Evolutionary conservation across 306 rosid genomes (phyloP).

Genomic region (Luffa aegyptiaca): DNA sequence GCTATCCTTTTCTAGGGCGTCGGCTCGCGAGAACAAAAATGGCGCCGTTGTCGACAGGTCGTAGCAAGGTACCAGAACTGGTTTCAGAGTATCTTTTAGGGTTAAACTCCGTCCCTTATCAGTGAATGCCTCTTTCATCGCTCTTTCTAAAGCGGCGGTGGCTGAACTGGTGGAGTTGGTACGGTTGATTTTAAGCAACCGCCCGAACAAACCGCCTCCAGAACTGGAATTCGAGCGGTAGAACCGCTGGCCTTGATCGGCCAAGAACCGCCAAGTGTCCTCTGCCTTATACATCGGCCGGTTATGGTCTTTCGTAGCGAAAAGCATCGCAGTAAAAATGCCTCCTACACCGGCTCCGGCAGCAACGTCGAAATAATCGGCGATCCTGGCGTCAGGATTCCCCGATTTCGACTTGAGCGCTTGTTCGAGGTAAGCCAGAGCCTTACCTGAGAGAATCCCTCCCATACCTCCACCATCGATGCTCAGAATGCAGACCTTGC

Average conservation of each 20-base stretch:
- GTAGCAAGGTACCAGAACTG: conserved; percentile 84
- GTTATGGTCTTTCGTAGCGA: conserved; percentile 51
- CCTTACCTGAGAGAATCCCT: conserved; percentile 87
- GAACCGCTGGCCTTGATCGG: conserved; percentile 58
- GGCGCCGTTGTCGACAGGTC: conserved; percentile 93
- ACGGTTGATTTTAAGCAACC: conserved; percentile 24
- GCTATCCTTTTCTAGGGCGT: conserved; percentile 87
- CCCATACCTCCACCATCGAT: conserved; percentile 95
- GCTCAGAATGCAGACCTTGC: conserved; percentile 87
- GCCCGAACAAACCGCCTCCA: conserved; percentile 28
- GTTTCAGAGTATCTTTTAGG: conserved; percentile 80
- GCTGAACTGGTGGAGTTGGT: conserved; percentile 21
- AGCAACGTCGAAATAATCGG: conserved; percentile 88
- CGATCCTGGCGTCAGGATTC: conserved; percentile 74
- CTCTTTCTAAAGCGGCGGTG: conserved; percentile 50
- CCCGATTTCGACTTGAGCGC: conserved; percentile 78
- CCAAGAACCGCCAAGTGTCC: conserved; percentile 66
- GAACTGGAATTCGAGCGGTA: conserved; percentile 30
- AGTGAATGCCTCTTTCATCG: conserved; percentile 63
- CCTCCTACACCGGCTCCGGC: conserved; percentile 92
- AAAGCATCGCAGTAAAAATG: conserved; percentile 83
- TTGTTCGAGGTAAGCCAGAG: conserved; percentile 68
- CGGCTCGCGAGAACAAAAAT: conserved; percentile 90
- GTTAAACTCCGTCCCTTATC: conserved; percentile 46
- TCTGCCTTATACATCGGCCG: conserved; percentile 70